A percentile compares a stretch with the other conserved stretches of the same genome.
These are phyloP conservation scores for Fusarium sp. DNA, from an alignment of 2,329 filamentous ascomycete species.

Conservation along the genomic window DNA sequence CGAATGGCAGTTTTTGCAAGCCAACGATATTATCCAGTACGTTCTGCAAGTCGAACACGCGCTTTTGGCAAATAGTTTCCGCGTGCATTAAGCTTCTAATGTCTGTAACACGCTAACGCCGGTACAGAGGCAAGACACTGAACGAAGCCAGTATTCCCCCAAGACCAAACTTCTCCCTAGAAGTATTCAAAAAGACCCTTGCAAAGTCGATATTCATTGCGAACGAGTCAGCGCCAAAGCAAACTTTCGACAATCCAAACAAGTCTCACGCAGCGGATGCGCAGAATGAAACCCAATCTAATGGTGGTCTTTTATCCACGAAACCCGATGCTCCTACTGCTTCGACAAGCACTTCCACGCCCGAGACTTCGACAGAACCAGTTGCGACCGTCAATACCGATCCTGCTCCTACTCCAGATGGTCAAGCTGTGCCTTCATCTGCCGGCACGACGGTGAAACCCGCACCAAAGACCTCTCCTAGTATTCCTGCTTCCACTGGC, in stretches of 20 bases:
- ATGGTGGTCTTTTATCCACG: constrained; percentile 16
- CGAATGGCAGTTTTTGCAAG: constrained; percentile 67
- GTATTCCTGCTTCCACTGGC: constrained; percentile 15
- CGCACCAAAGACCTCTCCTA: constrained; percentile 5
- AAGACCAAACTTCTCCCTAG: constrained; percentile 58
- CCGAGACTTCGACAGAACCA: constrained; percentile 27
- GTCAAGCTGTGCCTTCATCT: neutral
- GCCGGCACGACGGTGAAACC: constrained; percentile 28
- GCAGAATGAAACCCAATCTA: constrained; percentile 24
- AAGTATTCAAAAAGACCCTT: constrained; percentile 55
- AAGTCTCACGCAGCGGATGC: constrained; percentile 12
- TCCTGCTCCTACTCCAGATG: neutral
- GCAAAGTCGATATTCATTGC: constrained; percentile 45
- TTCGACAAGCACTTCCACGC: constrained; percentile 19
- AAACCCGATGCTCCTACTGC: constrained; percentile 24
- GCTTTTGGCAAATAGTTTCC: constrained; percentile 24
- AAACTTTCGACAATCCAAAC: constrained; percentile 17
- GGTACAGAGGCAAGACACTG: constrained; percentile 55
- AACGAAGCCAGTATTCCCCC: constrained; percentile 65
- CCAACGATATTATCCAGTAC: constrained; percentile 70
- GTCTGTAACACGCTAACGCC: constrained; percentile 39
- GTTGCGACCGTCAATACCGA: neutral
- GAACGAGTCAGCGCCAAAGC: constrained; percentile 22
- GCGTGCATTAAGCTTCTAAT: constrained; percentile 32
- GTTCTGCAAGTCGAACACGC: constrained; percentile 48